These are phyloP conservation scores for Tilletia walkeri DNA, from an alignment of 1,284 basidiomycete species.

Conservation along the genomic window DNA sequence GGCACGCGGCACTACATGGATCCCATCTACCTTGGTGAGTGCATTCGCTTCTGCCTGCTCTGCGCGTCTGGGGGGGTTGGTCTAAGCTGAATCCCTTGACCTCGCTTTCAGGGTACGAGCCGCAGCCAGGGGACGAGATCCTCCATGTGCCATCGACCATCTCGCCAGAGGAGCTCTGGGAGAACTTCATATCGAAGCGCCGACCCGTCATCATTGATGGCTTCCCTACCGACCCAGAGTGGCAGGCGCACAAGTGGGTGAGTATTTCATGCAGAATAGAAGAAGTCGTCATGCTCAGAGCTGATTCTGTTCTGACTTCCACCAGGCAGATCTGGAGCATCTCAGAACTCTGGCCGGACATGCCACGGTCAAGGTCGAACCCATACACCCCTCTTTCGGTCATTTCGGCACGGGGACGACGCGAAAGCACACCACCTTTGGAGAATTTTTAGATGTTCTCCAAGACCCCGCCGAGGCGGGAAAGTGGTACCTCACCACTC, in stretches of 20 bases:
- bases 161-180: slow-evolving; percentile 40
- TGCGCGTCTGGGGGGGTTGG: not conserved
- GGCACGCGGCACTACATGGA: too few relatives aligned
- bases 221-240: slow-evolving; percentile 33
- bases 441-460: slow-evolving; percentile 39
- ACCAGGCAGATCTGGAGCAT: slow-evolving; percentile 38
- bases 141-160: slow-evolving; percentile 25
- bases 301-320: not conserved
- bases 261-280: slow-evolving; percentile 8
- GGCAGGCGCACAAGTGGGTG: slow-evolving; percentile 43
- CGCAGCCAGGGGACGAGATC: slow-evolving; percentile 10
- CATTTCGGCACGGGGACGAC: slow-evolving; percentile 48
- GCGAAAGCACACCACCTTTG: slow-evolving; percentile 34
- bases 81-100: not conserved
- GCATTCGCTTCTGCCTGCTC: too few relatives aligned
- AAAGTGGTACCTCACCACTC: slow-evolving; percentile 52
- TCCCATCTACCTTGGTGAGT: too few relatives aligned
- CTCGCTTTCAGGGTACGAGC: slow-evolving; percentile 5
- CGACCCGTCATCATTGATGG: slow-evolving; percentile 49
- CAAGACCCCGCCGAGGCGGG: slow-evolving; percentile 32
- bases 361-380: slow-evolving; percentile 50
- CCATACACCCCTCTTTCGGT: slow-evolving; percentile 37
- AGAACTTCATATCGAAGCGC: slow-evolving; percentile 37
- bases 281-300: not conserved
- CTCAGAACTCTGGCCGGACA: slow-evolving; percentile 37